Evolutionary conservation across 2,329 filamentous ascomycete genomes (phyloP).

Genomic region (Microdochium paspali): DNA sequence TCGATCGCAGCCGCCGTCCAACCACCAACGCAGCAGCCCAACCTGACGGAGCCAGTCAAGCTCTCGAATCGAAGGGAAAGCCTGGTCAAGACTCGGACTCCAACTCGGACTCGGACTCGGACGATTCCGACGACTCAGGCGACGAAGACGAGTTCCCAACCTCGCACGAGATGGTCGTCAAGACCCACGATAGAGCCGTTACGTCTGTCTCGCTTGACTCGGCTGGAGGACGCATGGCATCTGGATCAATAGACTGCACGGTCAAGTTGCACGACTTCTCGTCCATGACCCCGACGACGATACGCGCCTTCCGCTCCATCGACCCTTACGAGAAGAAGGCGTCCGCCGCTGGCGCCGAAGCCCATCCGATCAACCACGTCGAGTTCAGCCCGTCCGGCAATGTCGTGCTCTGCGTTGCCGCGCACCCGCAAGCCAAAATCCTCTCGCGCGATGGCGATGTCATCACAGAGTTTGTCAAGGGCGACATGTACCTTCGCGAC

Average conservation of each 20-base stretch:
- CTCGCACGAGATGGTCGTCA: slow-evolving; percentile 85
- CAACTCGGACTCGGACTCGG: slow-evolving; percentile 32
- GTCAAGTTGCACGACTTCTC: slow-evolving; percentile 93
- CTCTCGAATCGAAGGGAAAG: slow-evolving; percentile 13
- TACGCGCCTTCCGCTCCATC: slow-evolving; percentile 86
- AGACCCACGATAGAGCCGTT: slow-evolving; percentile 82
- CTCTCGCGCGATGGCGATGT: slow-evolving; percentile 82
- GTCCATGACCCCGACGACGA: slow-evolving; percentile 88
- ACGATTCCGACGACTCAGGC: slow-evolving; percentile 37
- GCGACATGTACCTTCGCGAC: slow-evolving; percentile 95
- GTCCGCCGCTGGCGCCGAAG: slow-evolving; percentile 61
- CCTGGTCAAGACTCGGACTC: slow-evolving; percentile 25
- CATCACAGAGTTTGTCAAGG: slow-evolving; percentile 84
- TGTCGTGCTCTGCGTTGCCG: slow-evolving; percentile 77
- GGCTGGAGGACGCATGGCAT: slow-evolving; percentile 74
- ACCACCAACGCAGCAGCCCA: slow-evolving; percentile 18
- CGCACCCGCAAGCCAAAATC: slow-evolving; percentile 83
- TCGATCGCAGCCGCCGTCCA: slow-evolving; percentile 64
- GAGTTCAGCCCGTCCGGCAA: slow-evolving; percentile 79
- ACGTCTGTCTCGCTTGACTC: slow-evolving; percentile 80
- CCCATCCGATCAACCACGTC: slow-evolving; percentile 79
- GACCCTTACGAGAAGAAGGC: slow-evolving; percentile 75
- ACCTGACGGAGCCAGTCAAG: slow-evolving; percentile 15
- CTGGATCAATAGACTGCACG: slow-evolving; percentile 84
- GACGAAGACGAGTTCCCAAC: slow-evolving; percentile 85